Conservation (phyloP, 2,329 filamentous ascomycete genomes). For the Hymenoscyphus scutula region DNA sequence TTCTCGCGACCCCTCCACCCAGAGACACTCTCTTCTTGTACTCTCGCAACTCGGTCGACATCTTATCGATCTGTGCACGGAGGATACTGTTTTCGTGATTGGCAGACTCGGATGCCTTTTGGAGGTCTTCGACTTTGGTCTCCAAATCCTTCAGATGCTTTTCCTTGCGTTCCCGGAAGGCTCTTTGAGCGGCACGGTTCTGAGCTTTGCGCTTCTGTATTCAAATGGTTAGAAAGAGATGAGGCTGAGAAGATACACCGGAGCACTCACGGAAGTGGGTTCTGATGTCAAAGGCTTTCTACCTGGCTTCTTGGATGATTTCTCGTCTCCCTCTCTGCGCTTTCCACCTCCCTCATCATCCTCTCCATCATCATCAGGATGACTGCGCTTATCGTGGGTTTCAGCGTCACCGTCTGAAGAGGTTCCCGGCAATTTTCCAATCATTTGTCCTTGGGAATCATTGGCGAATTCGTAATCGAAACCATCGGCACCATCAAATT, state of each 20-base stretch:
- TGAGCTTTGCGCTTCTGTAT: slow-evolving; percentile 89
- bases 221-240: not conserved
- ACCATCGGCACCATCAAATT: slow-evolving; percentile 69
- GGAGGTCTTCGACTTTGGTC: slow-evolving; percentile 69
- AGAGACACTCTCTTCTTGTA: slow-evolving; percentile 84
- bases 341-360: slow-evolving; percentile 69
- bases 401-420: slow-evolving; percentile 45
- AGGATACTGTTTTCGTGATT: slow-evolving; percentile 84
- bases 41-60: slow-evolving; percentile 81
- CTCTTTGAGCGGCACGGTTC: slow-evolving; percentile 87
- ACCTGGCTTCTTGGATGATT: slow-evolving; percentile 90
- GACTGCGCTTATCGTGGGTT: slow-evolving; percentile 68
- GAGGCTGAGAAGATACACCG: not conserved
- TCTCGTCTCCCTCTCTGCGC: slow-evolving; percentile 73
- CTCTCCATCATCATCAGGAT: slow-evolving; percentile 65
- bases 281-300: slow-evolving; percentile 94
- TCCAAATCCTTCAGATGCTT: slow-evolving; percentile 85
- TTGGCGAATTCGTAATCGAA: slow-evolving; percentile 60
- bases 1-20: slow-evolving; percentile 32
- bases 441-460: slow-evolving; percentile 63
- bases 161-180: slow-evolving; percentile 93
- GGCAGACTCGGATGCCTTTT: slow-evolving; percentile 78
- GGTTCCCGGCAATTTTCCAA: slow-evolving; percentile 67
- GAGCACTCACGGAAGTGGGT: slow-evolving; percentile 80
- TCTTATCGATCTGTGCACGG: slow-evolving; percentile 81